Conservation (phyloP, 2,329 filamentous ascomycete species). For the Didymella glomerata region DNA sequence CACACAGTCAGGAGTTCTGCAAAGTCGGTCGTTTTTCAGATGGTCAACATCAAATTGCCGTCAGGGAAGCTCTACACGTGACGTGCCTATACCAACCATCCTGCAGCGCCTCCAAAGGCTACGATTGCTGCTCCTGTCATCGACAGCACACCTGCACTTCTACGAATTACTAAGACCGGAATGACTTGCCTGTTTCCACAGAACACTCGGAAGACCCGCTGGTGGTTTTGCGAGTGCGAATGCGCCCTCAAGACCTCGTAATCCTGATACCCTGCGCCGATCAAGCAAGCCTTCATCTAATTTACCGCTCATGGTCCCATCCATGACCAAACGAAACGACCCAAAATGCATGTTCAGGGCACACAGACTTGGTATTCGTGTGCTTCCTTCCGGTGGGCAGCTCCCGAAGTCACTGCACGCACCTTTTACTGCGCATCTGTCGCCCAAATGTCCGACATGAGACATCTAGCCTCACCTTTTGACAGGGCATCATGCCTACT, state of each 20-base stretch:
- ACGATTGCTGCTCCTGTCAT: too few species aligned
- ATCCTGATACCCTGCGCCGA: neutral
- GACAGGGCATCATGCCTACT: neutral
- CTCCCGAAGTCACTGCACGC: neutral
- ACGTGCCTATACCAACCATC: too few species aligned
- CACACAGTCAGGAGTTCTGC: too few species aligned
- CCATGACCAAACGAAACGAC: neutral
- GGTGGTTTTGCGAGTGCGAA: too few species aligned
- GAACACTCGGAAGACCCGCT: neutral
- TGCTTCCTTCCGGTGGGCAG: neutral
- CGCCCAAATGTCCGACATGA: neutral
- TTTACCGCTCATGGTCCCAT: neutral
- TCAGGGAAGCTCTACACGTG: neutral
- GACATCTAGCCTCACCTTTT: neutral
- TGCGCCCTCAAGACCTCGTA: too few species aligned
- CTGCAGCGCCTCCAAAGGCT: too few species aligned
- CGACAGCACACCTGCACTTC: neutral
- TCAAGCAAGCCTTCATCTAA: neutral
- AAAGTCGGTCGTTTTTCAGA: too few species aligned
- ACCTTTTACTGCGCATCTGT: neutral
- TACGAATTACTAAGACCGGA: neutral
- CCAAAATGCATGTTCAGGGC: neutral
- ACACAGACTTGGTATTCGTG: neutral
- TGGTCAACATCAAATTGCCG: too few species aligned
- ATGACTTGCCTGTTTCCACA: neutral